phyloP scores from a whole-genome alignment of 345 rosid genomes.

The Zanthoxylum bungeanum region DNA sequence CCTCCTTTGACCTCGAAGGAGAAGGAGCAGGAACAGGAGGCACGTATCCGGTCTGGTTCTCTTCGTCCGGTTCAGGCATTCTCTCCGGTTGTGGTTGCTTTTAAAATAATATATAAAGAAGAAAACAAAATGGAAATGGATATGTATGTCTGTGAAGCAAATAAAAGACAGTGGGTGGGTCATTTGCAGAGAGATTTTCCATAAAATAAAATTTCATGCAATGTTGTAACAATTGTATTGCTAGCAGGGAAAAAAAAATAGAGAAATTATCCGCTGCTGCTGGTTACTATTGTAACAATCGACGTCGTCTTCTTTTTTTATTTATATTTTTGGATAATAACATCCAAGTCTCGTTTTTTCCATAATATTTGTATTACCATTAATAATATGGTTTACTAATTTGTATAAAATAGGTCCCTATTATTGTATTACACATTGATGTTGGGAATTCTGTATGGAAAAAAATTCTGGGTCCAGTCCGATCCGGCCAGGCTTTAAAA shows the following conservation, averaged over 20 bases:
- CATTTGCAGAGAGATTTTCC: constrained; percentile 27
- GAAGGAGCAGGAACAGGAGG: background rate
- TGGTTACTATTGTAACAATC: constrained; percentile 24
- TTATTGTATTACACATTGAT: too few species aligned
- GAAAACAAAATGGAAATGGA: background rate
- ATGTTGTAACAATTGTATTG: too few species aligned
- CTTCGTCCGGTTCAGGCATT: constrained; percentile 60
- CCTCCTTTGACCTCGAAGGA: constrained; percentile 36
- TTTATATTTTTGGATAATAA: background rate
- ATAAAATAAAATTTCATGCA: too few species aligned
- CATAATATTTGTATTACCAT: too few species aligned
- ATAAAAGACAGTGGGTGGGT: constrained; percentile 7
- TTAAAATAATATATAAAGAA: background rate
- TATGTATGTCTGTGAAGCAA: background rate
- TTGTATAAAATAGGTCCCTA: background rate
- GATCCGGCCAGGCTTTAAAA: too few species aligned
- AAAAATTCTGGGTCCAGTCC: too few species aligned
- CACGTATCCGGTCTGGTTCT: constrained; percentile 7
- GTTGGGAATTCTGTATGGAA: too few species aligned
- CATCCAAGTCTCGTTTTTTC: background rate
- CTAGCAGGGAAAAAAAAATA: background rate
- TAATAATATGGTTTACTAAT: too few species aligned
- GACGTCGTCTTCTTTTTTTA: background rate
- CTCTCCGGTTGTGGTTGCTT: background rate
- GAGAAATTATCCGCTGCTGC: constrained; percentile 36